A percentile compares a stretch with the other conserved stretches of the same genome.
phyloP scores from a whole-genome alignment of 148 eudicot genomes.

The Simmondsia chinensis region DNA sequence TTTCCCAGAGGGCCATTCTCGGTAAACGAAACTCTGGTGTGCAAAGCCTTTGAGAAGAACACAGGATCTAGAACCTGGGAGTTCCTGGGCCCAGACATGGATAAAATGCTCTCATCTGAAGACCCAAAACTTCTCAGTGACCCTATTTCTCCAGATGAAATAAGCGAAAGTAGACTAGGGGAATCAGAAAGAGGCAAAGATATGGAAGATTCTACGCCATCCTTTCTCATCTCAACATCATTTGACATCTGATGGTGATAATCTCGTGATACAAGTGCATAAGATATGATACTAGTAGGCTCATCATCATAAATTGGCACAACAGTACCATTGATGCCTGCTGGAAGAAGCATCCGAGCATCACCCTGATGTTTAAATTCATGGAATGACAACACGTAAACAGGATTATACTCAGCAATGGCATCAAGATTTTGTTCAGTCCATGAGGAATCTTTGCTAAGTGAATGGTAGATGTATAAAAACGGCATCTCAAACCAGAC shows the following conservation, averaged over 20 bases:
- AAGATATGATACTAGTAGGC: constrained; percentile 75
- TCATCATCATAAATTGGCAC: constrained; percentile 87
- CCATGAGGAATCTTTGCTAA: constrained; percentile 38
- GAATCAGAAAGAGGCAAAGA: constrained; percentile 40
- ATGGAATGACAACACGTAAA: constrained; percentile 58
- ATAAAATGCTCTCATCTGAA: constrained; percentile 46
- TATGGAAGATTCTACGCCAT: constrained; percentile 28
- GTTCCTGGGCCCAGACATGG: constrained; percentile 47
- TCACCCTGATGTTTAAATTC: constrained; percentile 60
- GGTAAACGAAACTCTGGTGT: constrained; percentile 58
- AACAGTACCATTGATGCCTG: constrained; percentile 55
- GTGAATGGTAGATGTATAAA: constrained; percentile 44
- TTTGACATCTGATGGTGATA: constrained; percentile 57
- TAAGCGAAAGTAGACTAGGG: constrained; percentile 22
- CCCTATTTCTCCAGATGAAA: constrained; percentile 48
- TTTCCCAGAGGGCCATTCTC: constrained; percentile 77
- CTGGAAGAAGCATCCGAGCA: constrained; percentile 61
- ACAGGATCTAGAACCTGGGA: constrained; percentile 51
- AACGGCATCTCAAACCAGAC: constrained; percentile 73
- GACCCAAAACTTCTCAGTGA: constrained; percentile 55
- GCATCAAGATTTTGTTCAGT: constrained; percentile 55
- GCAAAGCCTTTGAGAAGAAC: constrained; percentile 56
- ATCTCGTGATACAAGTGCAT: constrained; percentile 55
- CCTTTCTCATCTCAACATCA: constrained; percentile 41
- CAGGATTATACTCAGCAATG: constrained; percentile 54